Evolutionary conservation across 305 asterid species (phyloP).

Genomic region (Solanum hybrid): DNA sequence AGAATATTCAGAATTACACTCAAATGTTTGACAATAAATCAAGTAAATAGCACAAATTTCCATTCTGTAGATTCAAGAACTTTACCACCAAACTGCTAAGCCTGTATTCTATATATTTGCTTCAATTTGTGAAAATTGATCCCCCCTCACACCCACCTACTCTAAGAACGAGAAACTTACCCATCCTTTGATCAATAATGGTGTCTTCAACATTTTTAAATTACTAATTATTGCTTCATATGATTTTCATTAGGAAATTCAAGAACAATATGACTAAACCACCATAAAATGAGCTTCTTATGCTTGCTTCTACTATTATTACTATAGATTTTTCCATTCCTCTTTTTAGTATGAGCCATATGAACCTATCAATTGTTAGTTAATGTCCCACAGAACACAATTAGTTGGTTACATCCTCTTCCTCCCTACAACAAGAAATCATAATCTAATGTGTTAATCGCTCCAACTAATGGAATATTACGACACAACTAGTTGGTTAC

Average conservation of each 20-base stretch:
- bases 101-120: neutral
- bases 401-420: neutral
- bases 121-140: neutral
- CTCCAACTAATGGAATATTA: neutral
- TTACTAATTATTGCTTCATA: neutral
- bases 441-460: neutral
- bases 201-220: neutral
- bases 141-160: neutral
- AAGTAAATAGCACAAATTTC: neutral
- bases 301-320: neutral
- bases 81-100: neutral
- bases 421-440: neutral
- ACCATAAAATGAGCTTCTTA: neutral
- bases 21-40: conserved; percentile 6
- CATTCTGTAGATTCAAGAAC: neutral
- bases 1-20: conserved; percentile 3
- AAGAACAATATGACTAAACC: neutral
- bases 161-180: neutral
- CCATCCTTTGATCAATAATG: neutral
- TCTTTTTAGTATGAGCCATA: neutral
- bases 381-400: neutral
- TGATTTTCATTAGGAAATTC: neutral
- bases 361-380: neutral
- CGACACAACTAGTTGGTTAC: neutral
- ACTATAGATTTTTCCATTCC: neutral